Evolutionary conservation across 2,329 filamentous ascomycete genomes (phyloP).

Genomic region (Ceratocystis huliohia): DNA sequence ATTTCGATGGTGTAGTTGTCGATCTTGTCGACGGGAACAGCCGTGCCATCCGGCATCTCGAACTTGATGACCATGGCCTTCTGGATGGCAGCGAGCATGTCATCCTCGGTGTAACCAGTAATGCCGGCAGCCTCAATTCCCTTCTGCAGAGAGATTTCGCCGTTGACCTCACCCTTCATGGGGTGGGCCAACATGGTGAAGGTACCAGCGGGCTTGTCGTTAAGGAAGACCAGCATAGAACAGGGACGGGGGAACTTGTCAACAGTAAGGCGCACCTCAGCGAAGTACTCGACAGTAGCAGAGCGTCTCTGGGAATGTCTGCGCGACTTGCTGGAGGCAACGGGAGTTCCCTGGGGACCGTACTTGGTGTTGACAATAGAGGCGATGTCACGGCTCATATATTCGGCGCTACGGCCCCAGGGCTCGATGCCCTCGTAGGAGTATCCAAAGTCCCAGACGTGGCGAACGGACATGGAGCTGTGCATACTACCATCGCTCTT

Average conservation of each 20-base stretch:
- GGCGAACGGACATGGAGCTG: slow-evolving; percentile 30
- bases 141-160: slow-evolving; percentile 36
- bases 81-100: slow-evolving; percentile 12
- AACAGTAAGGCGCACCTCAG: slow-evolving; percentile 28
- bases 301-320: slow-evolving; percentile 5
- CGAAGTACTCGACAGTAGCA: slow-evolving; percentile 27
- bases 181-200: slow-evolving; percentile 31
- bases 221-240: slow-evolving; percentile 29
- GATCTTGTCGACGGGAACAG: slow-evolving; percentile 14
- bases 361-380: slow-evolving; percentile 29
- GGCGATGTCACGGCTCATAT: slow-evolving; percentile 27
- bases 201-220: slow-evolving; percentile 27
- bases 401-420: slow-evolving; percentile 26
- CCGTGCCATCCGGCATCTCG: slow-evolving; percentile 19
- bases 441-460: slow-evolving; percentile 31
- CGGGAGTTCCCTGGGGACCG: slow-evolving; percentile 19
- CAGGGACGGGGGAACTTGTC: slow-evolving; percentile 29
- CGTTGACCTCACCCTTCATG: slow-evolving; percentile 26
- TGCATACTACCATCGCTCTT: slow-evolving; percentile 30
- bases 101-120: background rate
- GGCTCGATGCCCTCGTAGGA: slow-evolving; percentile 31
- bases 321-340: background rate
- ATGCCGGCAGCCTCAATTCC: slow-evolving; percentile 53
- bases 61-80: slow-evolving; percentile 26
- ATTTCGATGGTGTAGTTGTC: slow-evolving; percentile 19